A percentile compares a stretch with the other conserved stretches of the same genome.
Evolutionary conservation across 345 rosid genomes (phyloP).

Genomic region (Salix viminalis): DNA sequence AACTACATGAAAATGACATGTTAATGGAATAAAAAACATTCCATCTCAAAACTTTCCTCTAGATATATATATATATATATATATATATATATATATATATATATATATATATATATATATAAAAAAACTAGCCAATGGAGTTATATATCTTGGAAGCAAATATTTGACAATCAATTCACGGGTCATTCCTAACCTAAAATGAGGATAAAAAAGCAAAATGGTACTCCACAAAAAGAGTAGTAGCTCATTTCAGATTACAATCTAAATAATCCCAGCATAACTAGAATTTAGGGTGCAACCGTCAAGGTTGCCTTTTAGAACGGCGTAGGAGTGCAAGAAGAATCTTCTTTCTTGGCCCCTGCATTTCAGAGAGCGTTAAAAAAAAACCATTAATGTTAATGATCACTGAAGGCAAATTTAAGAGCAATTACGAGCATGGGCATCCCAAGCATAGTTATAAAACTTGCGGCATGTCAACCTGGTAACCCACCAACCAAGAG

Average conservation of each 20-base stretch:
- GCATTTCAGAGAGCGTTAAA: not conserved
- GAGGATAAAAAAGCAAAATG: not conserved
- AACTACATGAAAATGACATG: not conserved
- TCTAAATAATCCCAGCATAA: not conserved
- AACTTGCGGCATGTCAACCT: no score
- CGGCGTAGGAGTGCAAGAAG: conserved; percentile 64
- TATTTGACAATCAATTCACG: not conserved
- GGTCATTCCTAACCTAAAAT: conserved; percentile 4
- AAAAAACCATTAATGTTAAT: not conserved
- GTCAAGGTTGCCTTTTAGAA: conserved; percentile 41
- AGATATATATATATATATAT: not conserved
- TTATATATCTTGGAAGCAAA: conserved; percentile 5
- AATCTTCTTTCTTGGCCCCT: conserved; percentile 98
- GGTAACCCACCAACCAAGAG: no score
- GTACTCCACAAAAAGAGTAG: not conserved
- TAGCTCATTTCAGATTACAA: conserved; percentile 3
- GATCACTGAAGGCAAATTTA: not conserved
- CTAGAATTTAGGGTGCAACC: not conserved
- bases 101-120: not conserved
- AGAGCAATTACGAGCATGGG: not conserved
- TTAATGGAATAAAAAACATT: not conserved
- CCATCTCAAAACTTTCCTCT: conserved; percentile 11
- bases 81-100: not conserved
- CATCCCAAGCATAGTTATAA: not conserved
- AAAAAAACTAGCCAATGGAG: not conserved